Evolutionary conservation across 2,329 filamentous ascomycete species (phyloP), one percentile per base, ranked within the genome.

Genomic region (Aspergillus candidus): DNA sequence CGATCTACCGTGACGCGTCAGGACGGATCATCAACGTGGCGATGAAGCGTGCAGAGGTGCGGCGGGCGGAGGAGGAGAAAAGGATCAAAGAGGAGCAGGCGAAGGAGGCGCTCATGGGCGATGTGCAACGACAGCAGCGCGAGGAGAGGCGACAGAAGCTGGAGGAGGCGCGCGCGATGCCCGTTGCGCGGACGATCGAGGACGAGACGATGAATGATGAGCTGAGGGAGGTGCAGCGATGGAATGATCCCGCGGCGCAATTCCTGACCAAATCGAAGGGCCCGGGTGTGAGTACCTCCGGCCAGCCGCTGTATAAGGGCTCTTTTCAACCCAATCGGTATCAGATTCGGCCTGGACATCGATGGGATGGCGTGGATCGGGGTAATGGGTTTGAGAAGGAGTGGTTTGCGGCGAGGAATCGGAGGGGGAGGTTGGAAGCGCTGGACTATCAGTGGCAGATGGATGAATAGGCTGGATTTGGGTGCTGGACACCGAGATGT

Each of bases 361-460:
- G 88, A 52, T 98, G 93, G 93, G 93, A 98, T 73, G 93, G 94
- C 5, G 93, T 98, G 13, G 93, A 98, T 72, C 77, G 93, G 53
- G 77, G 88, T 14, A 98, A 88, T 69, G 91, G 91, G 0, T 97
- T 96, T 63, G 93, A 98, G 71, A 85, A 80, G 50, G 84, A 96
- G 62, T 86, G 90, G 71, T 97, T 97, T 70, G 88, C 86, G 63
- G 87, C 89, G 2, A 73, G 90, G 53, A 96, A 96, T 65, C 74
- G 81, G 54, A 79, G 79, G 54, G 81, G 83, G 58, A 82, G 89
- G 62, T 81, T 85, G 56, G 85, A 86, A 66, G 84, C 84, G 29
- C 67, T 97, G 59, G 83, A 91, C 57, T 97, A 96, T 67, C 82
- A 85, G 29, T 98, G 91, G 93, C 88, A 96, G 73, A 93, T 94